Conservation (phyloP, 768 basidiomycete genomes). For the Albatrellus ellisii region DNA sequence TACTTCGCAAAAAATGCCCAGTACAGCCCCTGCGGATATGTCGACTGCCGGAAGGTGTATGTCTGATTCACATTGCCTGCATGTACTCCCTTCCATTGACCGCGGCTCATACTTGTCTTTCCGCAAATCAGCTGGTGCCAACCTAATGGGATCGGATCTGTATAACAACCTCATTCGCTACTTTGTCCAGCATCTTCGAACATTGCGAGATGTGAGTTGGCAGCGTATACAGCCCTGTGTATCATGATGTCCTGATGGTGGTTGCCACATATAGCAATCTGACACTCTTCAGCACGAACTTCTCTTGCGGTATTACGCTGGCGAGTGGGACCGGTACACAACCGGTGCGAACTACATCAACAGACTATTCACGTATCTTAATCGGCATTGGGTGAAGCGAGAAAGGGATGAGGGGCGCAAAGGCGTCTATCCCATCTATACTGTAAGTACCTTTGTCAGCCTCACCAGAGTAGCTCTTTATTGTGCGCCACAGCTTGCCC, state of each 20-base stretch:
- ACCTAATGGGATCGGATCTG: constrained; percentile 93
- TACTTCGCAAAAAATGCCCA: constrained; percentile 71
- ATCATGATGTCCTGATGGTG: constrained; percentile 4
- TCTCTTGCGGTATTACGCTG: constrained; percentile 80
- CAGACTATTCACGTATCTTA: constrained; percentile 93
- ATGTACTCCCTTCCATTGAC: not conserved
- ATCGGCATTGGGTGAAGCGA: constrained; percentile 98
- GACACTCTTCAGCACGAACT: constrained; percentile 78
- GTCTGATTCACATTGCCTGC: no score
- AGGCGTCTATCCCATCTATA: constrained; percentile 91
- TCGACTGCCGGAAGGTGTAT: constrained; percentile 40
- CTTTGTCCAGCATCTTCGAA: constrained; percentile 71
- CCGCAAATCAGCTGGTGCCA: constrained; percentile 58
- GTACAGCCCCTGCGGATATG: constrained; percentile 27
- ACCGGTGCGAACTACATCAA: constrained; percentile 97
- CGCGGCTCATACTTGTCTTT: not conserved
- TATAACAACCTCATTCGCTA: constrained; percentile 92
- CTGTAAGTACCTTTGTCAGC: constrained; percentile 39
- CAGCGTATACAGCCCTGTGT: constrained; percentile 8
- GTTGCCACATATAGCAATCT: constrained; percentile 37
- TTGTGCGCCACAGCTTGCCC: constrained; percentile 49
- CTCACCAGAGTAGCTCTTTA: not conserved
- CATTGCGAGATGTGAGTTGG: constrained; percentile 42
- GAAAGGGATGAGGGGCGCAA: constrained; percentile 96
- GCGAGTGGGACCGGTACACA: constrained; percentile 94